Conservation (phyloP, 768 basidiomycete species). For the Xerocomellus chrysenteron region DNA sequence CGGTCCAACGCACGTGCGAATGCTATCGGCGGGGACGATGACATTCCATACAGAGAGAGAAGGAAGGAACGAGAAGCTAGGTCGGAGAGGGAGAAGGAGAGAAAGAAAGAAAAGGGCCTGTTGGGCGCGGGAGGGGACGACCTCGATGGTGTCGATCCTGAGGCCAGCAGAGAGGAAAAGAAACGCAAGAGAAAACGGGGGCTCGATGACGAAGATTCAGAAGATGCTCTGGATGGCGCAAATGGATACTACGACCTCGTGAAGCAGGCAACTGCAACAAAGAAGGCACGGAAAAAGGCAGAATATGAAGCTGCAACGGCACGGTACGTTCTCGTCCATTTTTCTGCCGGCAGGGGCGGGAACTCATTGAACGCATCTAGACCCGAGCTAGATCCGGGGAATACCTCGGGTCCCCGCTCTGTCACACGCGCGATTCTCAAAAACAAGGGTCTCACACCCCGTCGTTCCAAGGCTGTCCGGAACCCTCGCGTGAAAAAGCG, state of each 20-base stretch:
- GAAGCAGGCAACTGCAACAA: constrained; percentile 65
- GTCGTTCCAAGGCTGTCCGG: constrained; percentile 82
- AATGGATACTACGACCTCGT: constrained; percentile 93
- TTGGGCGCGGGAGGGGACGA: constrained; percentile 61
- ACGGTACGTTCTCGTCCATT: constrained; percentile 43
- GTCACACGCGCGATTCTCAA: constrained; percentile 89
- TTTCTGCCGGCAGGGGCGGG: constrained; percentile 7
- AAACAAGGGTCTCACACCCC: constrained; percentile 93
- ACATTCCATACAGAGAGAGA: constrained; percentile 84
- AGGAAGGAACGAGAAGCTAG: constrained; percentile 61
- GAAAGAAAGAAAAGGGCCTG: constrained; percentile 31
- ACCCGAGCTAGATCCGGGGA: constrained; percentile 36
- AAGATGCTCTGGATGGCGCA: constrained; percentile 46
- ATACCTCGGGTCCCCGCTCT: constrained; percentile 73
- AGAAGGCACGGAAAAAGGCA: constrained; percentile 76
- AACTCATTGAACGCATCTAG: constrained; percentile 20
- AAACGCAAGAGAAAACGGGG: constrained; percentile 40
- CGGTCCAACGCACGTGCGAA: constrained; percentile 70
- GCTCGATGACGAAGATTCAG: constrained; percentile 40
- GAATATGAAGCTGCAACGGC: constrained; percentile 70
- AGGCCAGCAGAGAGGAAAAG: constrained; percentile 31
- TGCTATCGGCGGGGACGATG: constrained; percentile 88
- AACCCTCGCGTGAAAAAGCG: constrained; percentile 99
- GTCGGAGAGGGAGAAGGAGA: constrained; percentile 45
- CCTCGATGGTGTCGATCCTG: constrained; percentile 58